A percentile compares a stretch with the other conserved stretches of the same genome.
phyloP scores from a whole-genome alignment of 192 early-diverging fungal species.

The Rhizophagus prolifer region DNA sequence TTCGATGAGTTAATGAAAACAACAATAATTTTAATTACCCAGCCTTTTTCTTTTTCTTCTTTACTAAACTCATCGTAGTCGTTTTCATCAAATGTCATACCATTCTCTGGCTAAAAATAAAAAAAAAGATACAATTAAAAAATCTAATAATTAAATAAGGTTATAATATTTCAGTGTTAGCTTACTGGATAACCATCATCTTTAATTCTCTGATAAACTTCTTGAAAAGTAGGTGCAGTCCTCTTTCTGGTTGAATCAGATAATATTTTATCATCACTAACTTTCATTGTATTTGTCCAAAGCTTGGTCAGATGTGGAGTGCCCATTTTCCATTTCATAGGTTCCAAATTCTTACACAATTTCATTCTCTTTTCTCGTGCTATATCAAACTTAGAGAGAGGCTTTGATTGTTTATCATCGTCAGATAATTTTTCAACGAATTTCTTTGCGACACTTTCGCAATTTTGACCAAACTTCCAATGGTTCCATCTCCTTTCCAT shows the following conservation, averaged over 20 bases:
- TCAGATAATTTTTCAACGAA: neutral
- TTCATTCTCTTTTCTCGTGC: neutral
- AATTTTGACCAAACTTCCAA: constrained; percentile 28
- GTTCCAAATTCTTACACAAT: neutral
- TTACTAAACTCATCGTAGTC: neutral
- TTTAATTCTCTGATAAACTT: neutral
- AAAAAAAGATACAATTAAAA: neutral
- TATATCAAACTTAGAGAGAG: neutral
- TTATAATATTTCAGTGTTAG: neutral
- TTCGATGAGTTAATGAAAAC: neutral
- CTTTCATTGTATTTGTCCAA: neutral
- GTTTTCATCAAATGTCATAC: neutral
- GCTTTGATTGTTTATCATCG: neutral
- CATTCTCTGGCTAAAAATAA: neutral
- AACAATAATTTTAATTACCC: neutral
- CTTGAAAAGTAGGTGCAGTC: neutral
- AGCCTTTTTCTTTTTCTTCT: constrained; percentile 13
- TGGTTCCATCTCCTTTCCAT: constrained; percentile 15
- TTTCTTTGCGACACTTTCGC: neutral
- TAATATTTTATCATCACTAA: neutral
- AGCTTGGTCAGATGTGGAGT: neutral
- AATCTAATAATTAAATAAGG: neutral
- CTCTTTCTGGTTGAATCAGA: neutral
- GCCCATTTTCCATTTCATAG: neutral
- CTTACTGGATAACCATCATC: constrained; percentile 7